Percentiles rank a stretch among this genome's conserved stretches.
These are phyloP conservation scores for Nothophoma quercina DNA, from an alignment of 2,329 filamentous ascomycete species.

Conservation along the genomic window DNA sequence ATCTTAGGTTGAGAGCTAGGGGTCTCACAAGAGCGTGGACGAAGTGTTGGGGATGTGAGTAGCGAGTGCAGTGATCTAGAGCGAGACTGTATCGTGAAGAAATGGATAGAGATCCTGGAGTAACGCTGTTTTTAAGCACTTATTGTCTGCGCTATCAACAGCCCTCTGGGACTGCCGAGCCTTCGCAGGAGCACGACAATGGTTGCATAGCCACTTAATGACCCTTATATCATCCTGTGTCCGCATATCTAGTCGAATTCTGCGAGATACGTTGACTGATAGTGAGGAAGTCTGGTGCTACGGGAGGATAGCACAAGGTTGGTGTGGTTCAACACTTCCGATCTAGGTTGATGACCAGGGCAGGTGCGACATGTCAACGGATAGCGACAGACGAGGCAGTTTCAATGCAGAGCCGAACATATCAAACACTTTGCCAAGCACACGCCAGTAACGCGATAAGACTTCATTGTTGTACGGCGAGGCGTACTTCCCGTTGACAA, in stretches of 20 bases:
- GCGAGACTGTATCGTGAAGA: no score
- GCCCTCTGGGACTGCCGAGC: not conserved
- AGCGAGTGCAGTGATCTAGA: not conserved
- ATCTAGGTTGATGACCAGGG: not conserved
- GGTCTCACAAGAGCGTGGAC: no score
- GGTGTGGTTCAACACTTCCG: not conserved
- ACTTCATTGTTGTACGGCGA: not conserved
- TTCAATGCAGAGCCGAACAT: not conserved
- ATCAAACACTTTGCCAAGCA: not conserved
- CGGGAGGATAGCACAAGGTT: not conserved
- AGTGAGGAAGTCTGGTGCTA: not conserved
- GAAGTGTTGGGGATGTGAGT: no score
- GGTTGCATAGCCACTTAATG: not conserved
- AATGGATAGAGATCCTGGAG: not conserved
- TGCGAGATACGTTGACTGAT: not conserved
- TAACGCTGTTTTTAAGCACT: not conserved
- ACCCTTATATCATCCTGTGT: not conserved
- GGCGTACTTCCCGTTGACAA: not conserved
- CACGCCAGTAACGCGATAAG: not conserved
- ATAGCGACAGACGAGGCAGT: not conserved
- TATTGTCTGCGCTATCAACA: not conserved
- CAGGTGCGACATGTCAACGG: constrained; percentile 5
- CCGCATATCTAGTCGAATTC: not conserved
- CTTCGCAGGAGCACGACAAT: not conserved
- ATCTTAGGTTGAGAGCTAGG: not conserved